Conservation (phyloP, 768 basidiomycete species). For the Phaffia australis region DNA sequence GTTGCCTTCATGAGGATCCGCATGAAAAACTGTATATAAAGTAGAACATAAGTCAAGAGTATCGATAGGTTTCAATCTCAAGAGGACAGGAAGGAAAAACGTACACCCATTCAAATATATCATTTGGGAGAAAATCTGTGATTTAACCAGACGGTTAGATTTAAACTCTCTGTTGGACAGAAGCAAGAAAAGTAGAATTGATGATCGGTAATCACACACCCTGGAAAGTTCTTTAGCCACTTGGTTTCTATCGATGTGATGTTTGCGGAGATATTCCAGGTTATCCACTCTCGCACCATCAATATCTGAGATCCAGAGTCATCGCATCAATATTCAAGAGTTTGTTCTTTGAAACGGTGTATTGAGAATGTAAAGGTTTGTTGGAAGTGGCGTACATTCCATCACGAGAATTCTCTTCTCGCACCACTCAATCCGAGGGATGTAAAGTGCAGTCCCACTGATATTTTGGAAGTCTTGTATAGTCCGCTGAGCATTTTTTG, state of each 20-base stretch:
- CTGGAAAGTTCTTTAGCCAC: constrained; percentile 74
- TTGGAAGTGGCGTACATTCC: constrained; percentile 17
- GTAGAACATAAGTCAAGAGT: constrained; percentile 14
- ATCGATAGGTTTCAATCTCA: neutral
- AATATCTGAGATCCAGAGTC: constrained; percentile 31
- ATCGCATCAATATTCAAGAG: neutral
- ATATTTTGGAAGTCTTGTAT: constrained; percentile 57
- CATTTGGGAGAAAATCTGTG: constrained; percentile 82
- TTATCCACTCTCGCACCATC: constrained; percentile 81
- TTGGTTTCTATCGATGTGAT: constrained; percentile 82
- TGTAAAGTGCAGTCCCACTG: constrained; percentile 65
- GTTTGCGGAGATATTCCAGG: constrained; percentile 63
- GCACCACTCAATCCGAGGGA: constrained; percentile 65
- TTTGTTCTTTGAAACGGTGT: too few species aligned
- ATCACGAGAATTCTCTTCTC: constrained; percentile 66
- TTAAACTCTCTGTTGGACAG: neutral
- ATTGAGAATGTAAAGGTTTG: too few species aligned
- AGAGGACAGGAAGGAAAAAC: constrained; percentile 46
- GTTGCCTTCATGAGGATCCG: constrained; percentile 80
- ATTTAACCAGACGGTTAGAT: neutral
- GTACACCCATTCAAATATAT: constrained; percentile 80
- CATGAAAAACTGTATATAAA: constrained; percentile 33
- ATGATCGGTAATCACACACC: neutral
- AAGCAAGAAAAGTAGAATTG: neutral
- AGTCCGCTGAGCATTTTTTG: constrained; percentile 66